These are phyloP conservation scores for Parietaria judaica DNA, from an alignment of 306 rosid genomes.

Conservation along the genomic window DNA sequence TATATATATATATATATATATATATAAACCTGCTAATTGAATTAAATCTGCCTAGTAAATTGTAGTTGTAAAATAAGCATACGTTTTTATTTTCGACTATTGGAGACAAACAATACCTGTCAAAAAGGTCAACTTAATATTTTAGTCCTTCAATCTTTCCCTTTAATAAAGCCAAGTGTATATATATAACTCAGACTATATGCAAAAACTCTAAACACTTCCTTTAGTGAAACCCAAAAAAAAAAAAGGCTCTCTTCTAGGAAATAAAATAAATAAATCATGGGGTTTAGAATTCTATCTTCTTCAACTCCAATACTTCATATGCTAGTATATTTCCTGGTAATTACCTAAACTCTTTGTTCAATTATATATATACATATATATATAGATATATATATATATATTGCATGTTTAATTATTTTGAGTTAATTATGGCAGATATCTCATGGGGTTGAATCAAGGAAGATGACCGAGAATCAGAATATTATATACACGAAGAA, in stretches of 20 bases:
- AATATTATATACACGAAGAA: background rate
- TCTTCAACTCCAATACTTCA: background rate
- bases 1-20: too few relatives aligned
- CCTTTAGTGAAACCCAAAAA: background rate
- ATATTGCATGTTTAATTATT: background rate
- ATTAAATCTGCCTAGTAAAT: too few relatives aligned
- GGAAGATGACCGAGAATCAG: conserved; percentile 14
- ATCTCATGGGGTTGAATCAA: conserved; percentile 22
- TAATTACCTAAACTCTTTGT: background rate
- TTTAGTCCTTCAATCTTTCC: too few relatives aligned
- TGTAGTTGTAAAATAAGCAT: too few relatives aligned
- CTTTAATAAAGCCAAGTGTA: too few relatives aligned
- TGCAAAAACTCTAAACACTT: background rate
- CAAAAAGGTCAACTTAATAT: too few relatives aligned
- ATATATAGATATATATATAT: too few relatives aligned
- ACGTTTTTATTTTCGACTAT: too few relatives aligned
- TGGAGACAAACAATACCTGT: too few relatives aligned
- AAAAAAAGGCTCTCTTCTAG: background rate
- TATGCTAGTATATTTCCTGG: conserved; percentile 3
- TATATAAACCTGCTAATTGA: too few relatives aligned
- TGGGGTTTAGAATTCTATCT: background rate
- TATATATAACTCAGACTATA: too few relatives aligned
- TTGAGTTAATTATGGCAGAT: conserved; percentile 21
- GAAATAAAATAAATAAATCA: background rate
- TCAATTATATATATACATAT: background rate